Conservation (phyloP, 2,329 filamentous ascomycete species). For the Nigrospora oryzae region DNA sequence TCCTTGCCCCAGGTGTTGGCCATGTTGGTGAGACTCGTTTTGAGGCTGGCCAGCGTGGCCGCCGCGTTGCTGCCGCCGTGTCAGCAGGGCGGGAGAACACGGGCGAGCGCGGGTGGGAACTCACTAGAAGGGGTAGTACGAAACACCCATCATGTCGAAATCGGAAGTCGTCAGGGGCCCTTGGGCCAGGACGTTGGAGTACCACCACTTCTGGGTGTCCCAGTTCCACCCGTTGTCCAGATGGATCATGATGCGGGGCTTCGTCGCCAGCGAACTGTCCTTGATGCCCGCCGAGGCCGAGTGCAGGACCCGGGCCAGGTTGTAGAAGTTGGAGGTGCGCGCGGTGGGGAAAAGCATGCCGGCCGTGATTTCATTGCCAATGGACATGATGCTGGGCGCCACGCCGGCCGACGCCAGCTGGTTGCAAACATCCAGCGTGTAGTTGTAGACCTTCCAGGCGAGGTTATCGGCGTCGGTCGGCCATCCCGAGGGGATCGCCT, state of each 20-base stretch:
- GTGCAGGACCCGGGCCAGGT: slow-evolving; percentile 56
- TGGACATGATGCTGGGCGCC: slow-evolving; percentile 53
- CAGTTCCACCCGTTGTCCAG: slow-evolving; percentile 70
- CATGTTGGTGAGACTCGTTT: slow-evolving; percentile 48
- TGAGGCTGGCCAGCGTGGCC: slow-evolving; percentile 51
- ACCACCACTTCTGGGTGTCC: slow-evolving; percentile 58
- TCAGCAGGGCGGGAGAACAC: slow-evolving; percentile 2
- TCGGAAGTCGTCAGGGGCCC: slow-evolving; percentile 43
- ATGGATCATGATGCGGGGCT: slow-evolving; percentile 66
- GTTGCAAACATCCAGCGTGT: slow-evolving; percentile 55
- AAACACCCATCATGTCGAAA: slow-evolving; percentile 65
- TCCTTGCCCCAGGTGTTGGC: slow-evolving; percentile 54
- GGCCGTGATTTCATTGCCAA: slow-evolving; percentile 65
- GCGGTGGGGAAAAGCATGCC: slow-evolving; percentile 63
- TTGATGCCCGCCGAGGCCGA: slow-evolving; percentile 57
- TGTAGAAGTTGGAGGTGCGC: slow-evolving; percentile 41
- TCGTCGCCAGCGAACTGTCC: slow-evolving; percentile 45
- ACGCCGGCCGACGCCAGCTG: slow-evolving; percentile 48
- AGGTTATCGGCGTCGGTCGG: slow-evolving; percentile 49
- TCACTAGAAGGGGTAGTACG: slow-evolving; percentile 64
- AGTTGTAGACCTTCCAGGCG: slow-evolving; percentile 57
- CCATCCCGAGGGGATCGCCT: slow-evolving; percentile 57
- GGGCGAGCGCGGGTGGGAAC: slow-evolving; percentile 4
- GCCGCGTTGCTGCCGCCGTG: slow-evolving; percentile 26
- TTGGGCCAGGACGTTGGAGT: slow-evolving; percentile 44